Conservation (phyloP, 305 asterid genomes). For the Fraxinus nigra region DNA sequence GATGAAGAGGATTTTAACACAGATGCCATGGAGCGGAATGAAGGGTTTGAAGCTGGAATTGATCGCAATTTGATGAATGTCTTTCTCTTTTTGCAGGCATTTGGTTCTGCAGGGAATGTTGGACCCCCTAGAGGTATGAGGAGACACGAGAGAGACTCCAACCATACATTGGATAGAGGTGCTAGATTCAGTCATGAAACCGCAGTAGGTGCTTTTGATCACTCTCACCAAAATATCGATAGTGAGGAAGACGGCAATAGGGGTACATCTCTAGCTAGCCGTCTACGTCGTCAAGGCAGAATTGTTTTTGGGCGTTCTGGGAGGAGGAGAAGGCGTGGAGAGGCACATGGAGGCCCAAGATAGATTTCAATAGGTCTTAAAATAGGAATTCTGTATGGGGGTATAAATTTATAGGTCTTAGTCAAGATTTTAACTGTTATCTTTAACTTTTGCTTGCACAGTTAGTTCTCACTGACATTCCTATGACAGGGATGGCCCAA, state of each 20-base stretch:
- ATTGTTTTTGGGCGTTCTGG: conserved; percentile 67
- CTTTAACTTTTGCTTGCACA: conserved; percentile 38
- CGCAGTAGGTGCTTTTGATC: conserved; percentile 27
- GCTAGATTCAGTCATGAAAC: neutral
- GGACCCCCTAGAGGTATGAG: conserved; percentile 26
- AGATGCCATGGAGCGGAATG: conserved; percentile 38
- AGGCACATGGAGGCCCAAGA: conserved; percentile 38
- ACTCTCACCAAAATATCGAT: conserved; percentile 40
- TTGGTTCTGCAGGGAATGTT: conserved; percentile 58
- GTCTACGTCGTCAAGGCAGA: conserved; percentile 60
- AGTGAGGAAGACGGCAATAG: conserved; percentile 29
- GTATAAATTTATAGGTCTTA: conserved; percentile 22
- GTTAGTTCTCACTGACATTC: conserved; percentile 24
- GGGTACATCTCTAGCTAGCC: conserved; percentile 49
- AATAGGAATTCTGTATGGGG: neutral
- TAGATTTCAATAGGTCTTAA: conserved; percentile 27
- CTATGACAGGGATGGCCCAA: conserved; percentile 36
- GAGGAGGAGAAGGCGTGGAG: conserved; percentile 68
- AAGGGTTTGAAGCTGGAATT: conserved; percentile 47
- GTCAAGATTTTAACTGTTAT: conserved; percentile 35
- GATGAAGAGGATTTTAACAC: conserved; percentile 58
- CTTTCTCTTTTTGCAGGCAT: conserved; percentile 76
- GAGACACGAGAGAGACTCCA: conserved; percentile 41
- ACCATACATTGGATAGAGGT: conserved; percentile 24
- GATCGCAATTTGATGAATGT: conserved; percentile 68